Evolutionary conservation across 768 basidiomycete genomes (phyloP), one percentile per base, ranked within the genome.

Genomic region (Scleroderma citrinum): DNA sequence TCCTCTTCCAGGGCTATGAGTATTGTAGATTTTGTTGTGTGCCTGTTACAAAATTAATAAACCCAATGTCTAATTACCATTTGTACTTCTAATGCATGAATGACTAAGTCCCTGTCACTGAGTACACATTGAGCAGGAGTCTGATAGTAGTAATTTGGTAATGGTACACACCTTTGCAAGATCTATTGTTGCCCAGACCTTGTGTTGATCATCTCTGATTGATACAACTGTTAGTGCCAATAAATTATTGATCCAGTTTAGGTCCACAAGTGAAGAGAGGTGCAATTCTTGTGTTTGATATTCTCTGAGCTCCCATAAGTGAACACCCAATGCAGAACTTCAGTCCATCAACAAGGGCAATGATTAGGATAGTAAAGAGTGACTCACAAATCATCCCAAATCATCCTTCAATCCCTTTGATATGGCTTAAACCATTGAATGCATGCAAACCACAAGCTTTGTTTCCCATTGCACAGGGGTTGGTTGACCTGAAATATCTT

Each of bases 141-240:
- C 4, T 13, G 5, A 12, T 35, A 35, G 13, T n/a, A 35, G 4
- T 12, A 17, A 35, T 13, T n/a, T n/a, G n/a, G 13, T 3, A 4
- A 17, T 12, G n/a, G n/a, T 35, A 35, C 34, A 35, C 12, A 35
- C 34, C 34, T 35, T 35, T 35, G 34, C 34, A 5, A 49, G 21
- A 14, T 49, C 42, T 19, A 49, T 31, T 31, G 40, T 49, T 34
- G 40, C 48, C 48, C 48, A 49, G 16, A 49, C 48, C 20, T 49
- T 44, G 10, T 13, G 26, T 19, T 20, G 24, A 20, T 26, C 19
- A 12, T 31, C 14, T n/a, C 42, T n/a, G 19, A 44, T 8, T 3
- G 34, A 35, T 14, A 35, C 34, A 7, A 35, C 34, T 14, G 34
- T 35, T 35, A 35, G 17, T 35, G 34, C 34, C 34, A 35, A 17